A percentile compares a stretch with the other conserved stretches of the same genome.
These are phyloP conservation scores for Metschnikowia baotianmanensis DNA, from an alignment of 805 yeast species.

Conservation along the genomic window DNA sequence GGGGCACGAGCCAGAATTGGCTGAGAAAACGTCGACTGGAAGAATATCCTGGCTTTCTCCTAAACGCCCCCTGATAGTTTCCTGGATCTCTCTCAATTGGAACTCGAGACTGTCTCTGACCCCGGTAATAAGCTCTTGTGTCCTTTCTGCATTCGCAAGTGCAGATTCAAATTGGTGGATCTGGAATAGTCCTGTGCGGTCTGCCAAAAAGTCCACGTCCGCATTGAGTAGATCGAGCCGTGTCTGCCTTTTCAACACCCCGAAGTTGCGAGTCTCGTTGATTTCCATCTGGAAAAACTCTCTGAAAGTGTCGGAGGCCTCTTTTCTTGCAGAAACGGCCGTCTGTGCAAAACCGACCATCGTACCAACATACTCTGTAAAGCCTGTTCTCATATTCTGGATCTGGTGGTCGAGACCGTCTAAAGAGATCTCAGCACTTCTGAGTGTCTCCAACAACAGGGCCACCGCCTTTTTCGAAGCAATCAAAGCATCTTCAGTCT, in stretches of 20 bases:
- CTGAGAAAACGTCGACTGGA: too few species aligned
- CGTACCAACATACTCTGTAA: neutral
- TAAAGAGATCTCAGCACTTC: neutral
- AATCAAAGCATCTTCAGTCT: neutral
- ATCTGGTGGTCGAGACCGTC: neutral
- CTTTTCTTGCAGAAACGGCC: neutral
- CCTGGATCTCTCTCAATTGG: neutral
- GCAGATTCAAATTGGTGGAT: neutral
- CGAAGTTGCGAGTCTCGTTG: neutral
- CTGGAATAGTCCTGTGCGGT: neutral
- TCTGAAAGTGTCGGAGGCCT: neutral
- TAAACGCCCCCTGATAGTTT: too few species aligned
- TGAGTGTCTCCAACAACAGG: neutral
- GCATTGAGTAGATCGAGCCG: neutral
- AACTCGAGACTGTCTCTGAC: neutral
- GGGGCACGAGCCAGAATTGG: too few species aligned
- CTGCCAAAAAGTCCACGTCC: slow-evolving; percentile 4
- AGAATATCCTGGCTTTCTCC: too few species aligned
- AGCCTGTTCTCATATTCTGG: neutral
- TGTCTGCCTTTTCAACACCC: neutral
- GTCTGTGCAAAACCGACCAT: slow-evolving; percentile 1
- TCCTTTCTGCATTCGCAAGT: neutral
- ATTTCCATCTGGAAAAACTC: neutral
- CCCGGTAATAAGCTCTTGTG: neutral
- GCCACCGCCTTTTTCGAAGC: neutral